These are phyloP conservation scores for Haplosporangium sp. DNA, from an alignment of 371 early-diverging fungal genomes.

Conservation along the genomic window DNA sequence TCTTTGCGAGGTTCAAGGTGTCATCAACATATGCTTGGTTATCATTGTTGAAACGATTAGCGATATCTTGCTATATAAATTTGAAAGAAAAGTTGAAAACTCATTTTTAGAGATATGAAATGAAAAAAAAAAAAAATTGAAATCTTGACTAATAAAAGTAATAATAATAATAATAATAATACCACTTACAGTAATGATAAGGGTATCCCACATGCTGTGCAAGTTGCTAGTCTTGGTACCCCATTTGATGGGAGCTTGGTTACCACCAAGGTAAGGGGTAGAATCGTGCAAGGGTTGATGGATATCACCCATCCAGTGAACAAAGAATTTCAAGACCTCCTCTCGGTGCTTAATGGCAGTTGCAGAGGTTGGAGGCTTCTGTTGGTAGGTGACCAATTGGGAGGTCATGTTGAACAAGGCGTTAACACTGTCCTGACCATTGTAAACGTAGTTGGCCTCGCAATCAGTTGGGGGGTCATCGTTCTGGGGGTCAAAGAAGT, in stretches of 20 bases:
- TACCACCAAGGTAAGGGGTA: constrained; percentile 54
- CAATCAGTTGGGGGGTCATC: constrained; percentile 51
- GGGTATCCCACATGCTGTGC: constrained; percentile 61
- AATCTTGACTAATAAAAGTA: background rate
- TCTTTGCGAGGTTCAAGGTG: constrained; percentile 33
- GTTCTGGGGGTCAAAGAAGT: constrained; percentile 48
- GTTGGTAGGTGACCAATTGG: constrained; percentile 28
- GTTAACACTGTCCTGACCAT: constrained; percentile 47
- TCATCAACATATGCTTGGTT: constrained; percentile 45
- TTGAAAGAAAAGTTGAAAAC: background rate
- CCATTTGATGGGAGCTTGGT: constrained; percentile 50
- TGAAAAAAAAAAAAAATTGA: background rate
- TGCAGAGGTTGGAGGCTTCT: constrained; percentile 17
- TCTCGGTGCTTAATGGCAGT: background rate
- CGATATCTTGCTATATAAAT: constrained; percentile 43
- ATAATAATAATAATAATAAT: background rate
- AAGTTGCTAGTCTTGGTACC: constrained; percentile 52
- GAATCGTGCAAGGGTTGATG: constrained; percentile 71
- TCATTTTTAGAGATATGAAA: background rate
- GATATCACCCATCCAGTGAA: constrained; percentile 71
- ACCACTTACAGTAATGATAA: constrained; percentile 43
- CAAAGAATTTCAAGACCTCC: constrained; percentile 63
- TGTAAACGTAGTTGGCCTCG: constrained; percentile 29
- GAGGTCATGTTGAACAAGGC: constrained; percentile 47
- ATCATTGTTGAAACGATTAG: constrained; percentile 31